Conservation (phyloP, 2,329 filamentous ascomycete species). For the Aspergillus quadrilineatus region DNA sequence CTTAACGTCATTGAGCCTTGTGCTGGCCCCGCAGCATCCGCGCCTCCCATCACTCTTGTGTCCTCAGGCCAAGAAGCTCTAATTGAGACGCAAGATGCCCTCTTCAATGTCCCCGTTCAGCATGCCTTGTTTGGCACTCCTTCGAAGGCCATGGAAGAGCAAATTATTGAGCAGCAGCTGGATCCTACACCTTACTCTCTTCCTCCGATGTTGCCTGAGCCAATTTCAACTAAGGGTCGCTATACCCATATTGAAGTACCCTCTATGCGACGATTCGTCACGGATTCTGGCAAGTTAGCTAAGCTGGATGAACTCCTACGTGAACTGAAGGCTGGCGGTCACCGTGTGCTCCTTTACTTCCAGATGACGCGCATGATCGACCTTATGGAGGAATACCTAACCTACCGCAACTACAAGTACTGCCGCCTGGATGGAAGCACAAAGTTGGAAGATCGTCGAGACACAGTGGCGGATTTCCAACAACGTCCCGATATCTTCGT, state of each 20-base stretch:
- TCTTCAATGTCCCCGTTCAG: slow-evolving; percentile 78
- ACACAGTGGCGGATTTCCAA: slow-evolving; percentile 96
- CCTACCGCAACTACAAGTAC: slow-evolving; percentile 99
- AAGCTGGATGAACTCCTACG: slow-evolving; percentile 84
- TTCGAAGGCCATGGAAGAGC: slow-evolving; percentile 64
- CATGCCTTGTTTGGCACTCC: slow-evolving; percentile 69
- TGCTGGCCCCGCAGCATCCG: slow-evolving; percentile 72
- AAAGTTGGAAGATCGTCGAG: slow-evolving; percentile 92
- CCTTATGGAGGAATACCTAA: slow-evolving; percentile 97
- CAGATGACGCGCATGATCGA: slow-evolving; percentile 99
- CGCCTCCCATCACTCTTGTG: slow-evolving; percentile 79
- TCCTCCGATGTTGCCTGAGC: slow-evolving; percentile 73
- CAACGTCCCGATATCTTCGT: slow-evolving; percentile 93
- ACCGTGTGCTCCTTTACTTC: slow-evolving; percentile 96
- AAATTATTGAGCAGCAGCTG: slow-evolving; percentile 71
- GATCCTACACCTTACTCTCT: slow-evolving; percentile 54
- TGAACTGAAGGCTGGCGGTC: slow-evolving; percentile 85
- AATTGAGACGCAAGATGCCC: slow-evolving; percentile 63
- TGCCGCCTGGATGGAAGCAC: slow-evolving; percentile 94
- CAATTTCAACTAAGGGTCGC: slow-evolving; percentile 75
- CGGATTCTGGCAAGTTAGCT: slow-evolving; percentile 93
- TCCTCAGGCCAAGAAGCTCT: slow-evolving; percentile 67
- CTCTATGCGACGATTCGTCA: slow-evolving; percentile 96
- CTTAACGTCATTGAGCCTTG: slow-evolving; percentile 78
- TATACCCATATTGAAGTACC: slow-evolving; percentile 92